Evolutionary conservation across 164 flowering plant genomes (phyloP).

Genomic region (Dillenia suffruticosa): DNA sequence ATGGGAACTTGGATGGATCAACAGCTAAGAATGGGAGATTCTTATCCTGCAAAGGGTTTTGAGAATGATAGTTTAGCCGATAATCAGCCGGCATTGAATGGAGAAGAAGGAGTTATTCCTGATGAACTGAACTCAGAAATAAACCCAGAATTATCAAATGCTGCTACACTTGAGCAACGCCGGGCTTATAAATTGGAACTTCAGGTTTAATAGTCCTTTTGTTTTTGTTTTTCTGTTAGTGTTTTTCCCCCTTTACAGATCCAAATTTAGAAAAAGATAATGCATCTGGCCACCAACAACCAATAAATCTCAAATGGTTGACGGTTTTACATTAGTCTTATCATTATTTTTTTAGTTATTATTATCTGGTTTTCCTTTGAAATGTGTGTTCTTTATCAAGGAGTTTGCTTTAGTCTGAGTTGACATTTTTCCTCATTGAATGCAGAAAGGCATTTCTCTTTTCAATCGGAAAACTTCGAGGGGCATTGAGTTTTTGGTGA

Average conservation of each 20-base stretch:
- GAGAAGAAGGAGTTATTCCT: constrained; percentile 57
- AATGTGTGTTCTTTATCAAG: background rate
- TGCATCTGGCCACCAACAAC: too few relatives aligned
- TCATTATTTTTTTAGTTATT: too few relatives aligned
- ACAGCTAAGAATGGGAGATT: constrained; percentile 61
- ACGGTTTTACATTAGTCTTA: too few relatives aligned
- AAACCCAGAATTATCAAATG: constrained; percentile 67
- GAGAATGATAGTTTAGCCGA: constrained; percentile 56
- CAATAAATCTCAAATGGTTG: too few relatives aligned
- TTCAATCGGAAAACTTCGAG: constrained; percentile 95
- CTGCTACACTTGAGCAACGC: constrained; percentile 91
- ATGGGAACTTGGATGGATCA: constrained; percentile 99
- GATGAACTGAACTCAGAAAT: constrained; percentile 81
- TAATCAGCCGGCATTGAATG: constrained; percentile 30
- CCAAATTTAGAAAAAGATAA: too few relatives aligned
- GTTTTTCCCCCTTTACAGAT: too few relatives aligned
- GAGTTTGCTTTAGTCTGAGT: background rate
- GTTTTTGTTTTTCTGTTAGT: background rate
- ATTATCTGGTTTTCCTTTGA: too few relatives aligned
- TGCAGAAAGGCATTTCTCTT: constrained; percentile 94
- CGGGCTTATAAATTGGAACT: constrained; percentile 87
- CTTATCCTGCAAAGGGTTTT: constrained; percentile 32
- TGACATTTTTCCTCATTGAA: constrained; percentile 22
- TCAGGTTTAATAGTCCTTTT: constrained; percentile 49
- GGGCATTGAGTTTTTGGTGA: constrained; percentile 91